These are phyloP conservation scores for Panicum virgatum DNA, from an alignment of 202 grass and related monocot species.

Conservation along the genomic window DNA sequence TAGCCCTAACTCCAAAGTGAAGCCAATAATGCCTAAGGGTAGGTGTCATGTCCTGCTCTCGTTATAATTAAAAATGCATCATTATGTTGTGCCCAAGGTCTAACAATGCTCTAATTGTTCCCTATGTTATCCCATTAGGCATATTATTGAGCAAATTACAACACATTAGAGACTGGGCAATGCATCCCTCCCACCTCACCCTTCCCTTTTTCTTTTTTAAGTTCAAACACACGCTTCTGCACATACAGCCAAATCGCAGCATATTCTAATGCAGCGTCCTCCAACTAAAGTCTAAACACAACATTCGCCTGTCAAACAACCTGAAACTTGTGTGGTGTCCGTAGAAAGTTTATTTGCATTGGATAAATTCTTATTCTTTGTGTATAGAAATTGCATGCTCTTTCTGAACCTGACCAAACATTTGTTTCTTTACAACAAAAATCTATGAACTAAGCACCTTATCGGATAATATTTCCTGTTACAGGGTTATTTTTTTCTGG, in stretches of 20 bases:
- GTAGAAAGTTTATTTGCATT: background rate
- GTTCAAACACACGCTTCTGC: background rate
- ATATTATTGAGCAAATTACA: constrained; percentile 23
- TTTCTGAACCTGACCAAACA: too few species aligned
- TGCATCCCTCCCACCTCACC: too few species aligned
- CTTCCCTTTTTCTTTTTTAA: background rate
- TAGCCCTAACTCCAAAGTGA: background rate
- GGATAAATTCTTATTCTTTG: background rate
- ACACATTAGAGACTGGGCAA: background rate
- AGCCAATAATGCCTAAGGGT: constrained; percentile 18
- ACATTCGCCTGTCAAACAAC: background rate
- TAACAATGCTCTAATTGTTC: constrained; percentile 1
- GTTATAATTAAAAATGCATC: constrained; percentile 4
- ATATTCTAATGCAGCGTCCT: background rate
- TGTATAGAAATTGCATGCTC: background rate
- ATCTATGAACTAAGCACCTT: too few species aligned
- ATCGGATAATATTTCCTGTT: background rate
- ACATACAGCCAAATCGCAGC: background rate
- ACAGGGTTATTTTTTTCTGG: background rate
- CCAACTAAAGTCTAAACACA: background rate
- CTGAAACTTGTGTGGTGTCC: background rate
- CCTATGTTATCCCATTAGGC: too few species aligned
- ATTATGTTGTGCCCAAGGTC: background rate
- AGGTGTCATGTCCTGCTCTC: constrained; percentile 12
- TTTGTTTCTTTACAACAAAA: too few species aligned